Evolutionary conservation across 75 land plant species (phyloP), one percentile per base, ranked within the genome.

Genomic region (Selaginella tamariscina): DNA sequence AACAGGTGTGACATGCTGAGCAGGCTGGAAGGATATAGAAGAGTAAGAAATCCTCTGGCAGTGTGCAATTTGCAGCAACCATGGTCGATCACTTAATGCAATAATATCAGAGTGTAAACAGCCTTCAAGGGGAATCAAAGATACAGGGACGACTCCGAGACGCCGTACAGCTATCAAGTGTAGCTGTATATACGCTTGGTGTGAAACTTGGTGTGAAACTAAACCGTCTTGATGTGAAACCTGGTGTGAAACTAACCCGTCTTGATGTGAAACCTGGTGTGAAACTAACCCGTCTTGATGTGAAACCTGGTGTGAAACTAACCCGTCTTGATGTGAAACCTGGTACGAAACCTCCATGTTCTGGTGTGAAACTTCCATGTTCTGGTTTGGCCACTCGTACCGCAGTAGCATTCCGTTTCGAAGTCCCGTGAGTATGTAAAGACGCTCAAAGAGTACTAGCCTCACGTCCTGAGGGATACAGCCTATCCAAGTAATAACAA

Each of bases 341-440:
- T n/a, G n/a, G n/a, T n/a, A n/a, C n/a, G n/a, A n/a, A n/a, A n/a
- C n/a, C n/a, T n/a, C n/a, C n/a, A n/a, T n/a, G n/a, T n/a, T n/a
- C n/a, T n/a, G n/a, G n/a, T n/a, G n/a, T n/a, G n/a, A n/a, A n/a
- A n/a, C n/a, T 39, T 39, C 49, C 5, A 15, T 15, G 11, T 5
- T 39, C 5, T 39, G 11, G 11, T 39, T 27, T 24, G 98, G 88
- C 98, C 88, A 94, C 76, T 94, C 96, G 79, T 82, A 94, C 22
- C 98, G 79, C 66, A 94, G 87, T 20, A 94, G 72, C 96, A 94
- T 90, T 31, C 98, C 98, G 76, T 94, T 94, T 72, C 98, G 81
- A 44, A 94, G 71, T 26, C 98, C 98, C 11, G 82, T 69, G 55
- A 94, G 88, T 32, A 94, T 77, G 72, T 87, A 94, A 5, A 82